These are phyloP conservation scores for Puya raimondii DNA, from an alignment of 176 grass and related monocot species.

Conservation along the genomic window DNA sequence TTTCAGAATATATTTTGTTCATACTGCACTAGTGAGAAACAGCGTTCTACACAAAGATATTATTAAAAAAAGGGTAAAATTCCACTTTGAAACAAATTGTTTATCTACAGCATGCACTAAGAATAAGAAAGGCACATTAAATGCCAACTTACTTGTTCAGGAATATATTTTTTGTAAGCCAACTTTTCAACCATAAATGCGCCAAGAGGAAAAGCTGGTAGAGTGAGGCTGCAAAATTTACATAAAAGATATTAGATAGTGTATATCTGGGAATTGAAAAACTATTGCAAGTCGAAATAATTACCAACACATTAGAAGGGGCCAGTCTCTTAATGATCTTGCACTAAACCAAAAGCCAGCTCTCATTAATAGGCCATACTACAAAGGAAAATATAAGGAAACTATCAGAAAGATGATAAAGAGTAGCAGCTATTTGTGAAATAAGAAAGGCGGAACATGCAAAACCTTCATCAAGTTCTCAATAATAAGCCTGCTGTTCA, in stretches of 20 bases:
- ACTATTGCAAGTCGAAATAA: constrained; percentile 4
- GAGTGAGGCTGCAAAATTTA: constrained; percentile 70
- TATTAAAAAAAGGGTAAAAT: too few relatives aligned
- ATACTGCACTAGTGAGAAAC: too few relatives aligned
- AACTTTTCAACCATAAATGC: constrained; percentile 64
- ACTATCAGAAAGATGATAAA: constrained; percentile 6
- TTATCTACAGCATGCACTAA: not conserved
- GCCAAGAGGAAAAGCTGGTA: constrained; percentile 57
- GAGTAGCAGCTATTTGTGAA: not conserved
- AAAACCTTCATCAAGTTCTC: constrained; percentile 97
- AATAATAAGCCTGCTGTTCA: constrained; percentile 94
- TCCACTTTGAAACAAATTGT: not conserved
- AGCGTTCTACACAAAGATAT: too few relatives aligned
- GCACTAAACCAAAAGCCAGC: constrained; percentile 97
- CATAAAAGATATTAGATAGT: constrained; percentile 12
- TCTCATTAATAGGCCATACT: constrained; percentile 97
- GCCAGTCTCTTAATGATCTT: constrained; percentile 77
- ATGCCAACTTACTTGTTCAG: constrained; percentile 54
- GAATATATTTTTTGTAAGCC: constrained; percentile 43
- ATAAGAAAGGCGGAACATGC: constrained; percentile 14
- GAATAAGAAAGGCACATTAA: not conserved
- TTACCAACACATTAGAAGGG: constrained; percentile 98
- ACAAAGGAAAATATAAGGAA: constrained; percentile 26
- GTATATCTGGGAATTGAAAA: constrained; percentile 10
- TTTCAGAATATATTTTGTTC: too few relatives aligned